Percentiles rank a stretch among this genome's conserved stretches.
Evolutionary conservation across 495 filamentous ascomycete genomes (phyloP).

Genomic region (Penicillium robsamsonii): DNA sequence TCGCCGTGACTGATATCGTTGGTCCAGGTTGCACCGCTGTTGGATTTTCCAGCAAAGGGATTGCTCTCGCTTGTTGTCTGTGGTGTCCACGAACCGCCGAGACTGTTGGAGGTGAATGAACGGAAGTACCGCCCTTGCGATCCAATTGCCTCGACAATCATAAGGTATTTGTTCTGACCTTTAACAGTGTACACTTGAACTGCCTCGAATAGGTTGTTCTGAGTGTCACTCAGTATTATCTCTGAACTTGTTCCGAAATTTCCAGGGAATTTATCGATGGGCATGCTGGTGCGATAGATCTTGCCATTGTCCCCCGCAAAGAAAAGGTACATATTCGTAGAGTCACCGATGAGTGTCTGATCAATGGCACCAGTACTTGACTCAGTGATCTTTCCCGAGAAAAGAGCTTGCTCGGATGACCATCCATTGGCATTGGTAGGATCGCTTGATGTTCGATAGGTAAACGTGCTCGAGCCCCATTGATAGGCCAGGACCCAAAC

Average conservation of each 20-base stretch:
- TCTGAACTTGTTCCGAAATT: slow-evolving; percentile 51
- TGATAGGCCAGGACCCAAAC: slow-evolving; percentile 62
- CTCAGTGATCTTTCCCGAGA: slow-evolving; percentile 50
- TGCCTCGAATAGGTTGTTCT: slow-evolving; percentile 60
- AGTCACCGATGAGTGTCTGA: slow-evolving; percentile 49
- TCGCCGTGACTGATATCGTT: slow-evolving; percentile 65
- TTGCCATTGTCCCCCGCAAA: slow-evolving; percentile 64
- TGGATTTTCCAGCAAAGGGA: slow-evolving; percentile 61
- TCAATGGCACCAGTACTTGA: slow-evolving; percentile 54
- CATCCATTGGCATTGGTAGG: slow-evolving; percentile 56
- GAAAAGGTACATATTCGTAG: slow-evolving; percentile 60
- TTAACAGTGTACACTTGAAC: slow-evolving; percentile 61
- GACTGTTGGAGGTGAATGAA: slow-evolving; percentile 55
- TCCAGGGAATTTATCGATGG: slow-evolving; percentile 57
- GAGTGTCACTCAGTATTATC: slow-evolving; percentile 49
- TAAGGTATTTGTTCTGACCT: slow-evolving; percentile 54
- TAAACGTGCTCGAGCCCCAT: slow-evolving; percentile 57
- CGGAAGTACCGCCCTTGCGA: slow-evolving; percentile 60
- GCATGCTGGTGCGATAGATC: slow-evolving; percentile 60
- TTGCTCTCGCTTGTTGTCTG: slow-evolving; percentile 50
- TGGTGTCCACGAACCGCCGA: slow-evolving; percentile 53
- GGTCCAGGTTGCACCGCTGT: slow-evolving; percentile 61
- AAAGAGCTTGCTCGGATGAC: slow-evolving; percentile 53
- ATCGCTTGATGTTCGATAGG: slow-evolving; percentile 57
- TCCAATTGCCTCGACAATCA: slow-evolving; percentile 64